Evolutionary conservation across 2,329 filamentous ascomycete genomes (phyloP), one percentile per base, ranked within the genome.

Genomic region (Zasmidium citrigriseum): DNA sequence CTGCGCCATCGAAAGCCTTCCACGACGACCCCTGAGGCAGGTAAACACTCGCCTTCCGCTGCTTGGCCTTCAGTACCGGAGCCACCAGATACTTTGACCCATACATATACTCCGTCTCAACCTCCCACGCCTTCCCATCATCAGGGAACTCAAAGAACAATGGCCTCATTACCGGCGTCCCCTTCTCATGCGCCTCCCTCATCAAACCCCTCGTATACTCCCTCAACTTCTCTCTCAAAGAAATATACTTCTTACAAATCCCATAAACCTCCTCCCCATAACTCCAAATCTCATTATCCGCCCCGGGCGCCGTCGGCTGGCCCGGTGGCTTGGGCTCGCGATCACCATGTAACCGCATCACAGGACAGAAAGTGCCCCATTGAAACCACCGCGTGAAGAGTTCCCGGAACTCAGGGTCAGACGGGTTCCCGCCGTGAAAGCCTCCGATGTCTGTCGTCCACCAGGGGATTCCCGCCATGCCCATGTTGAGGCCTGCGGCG

Each of bases 371-470:
- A 0, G 85, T 75, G 0, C 83, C 86, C 85, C 86, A 89, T 65
- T 89, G 86, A 70, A 89, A 89, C 87, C 86, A 89, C 1, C 87
- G 75, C 1, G 85, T 81, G 58, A 89, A 84, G 0, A 89, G 73
- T 67, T 89, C 86, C 7, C 84, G 77, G 71, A 89, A 89, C 0
- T 65, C 75, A 1, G 75, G 72, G 48, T 86, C 80, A 1, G 76
- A 70, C 0, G 85, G 83, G 59, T 86, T 78, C 0, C 86, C 86
- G 4, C 86, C 86, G 65, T 89, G 86, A 67, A 89, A 89, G 0
- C 87, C 87, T 1, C 87, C 86, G 53, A 89, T 89, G 64, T 89
- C 86, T 0, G 86, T 89, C 0, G 86, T 89, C 84, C 85, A 89
- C 86, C 86, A 88, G 0, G 85, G 81, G 10, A 89, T 78, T 0